Evolutionary conservation across 192 early-diverging fungal species (phyloP).

Genomic region (Entomortierella parvispora): DNA sequence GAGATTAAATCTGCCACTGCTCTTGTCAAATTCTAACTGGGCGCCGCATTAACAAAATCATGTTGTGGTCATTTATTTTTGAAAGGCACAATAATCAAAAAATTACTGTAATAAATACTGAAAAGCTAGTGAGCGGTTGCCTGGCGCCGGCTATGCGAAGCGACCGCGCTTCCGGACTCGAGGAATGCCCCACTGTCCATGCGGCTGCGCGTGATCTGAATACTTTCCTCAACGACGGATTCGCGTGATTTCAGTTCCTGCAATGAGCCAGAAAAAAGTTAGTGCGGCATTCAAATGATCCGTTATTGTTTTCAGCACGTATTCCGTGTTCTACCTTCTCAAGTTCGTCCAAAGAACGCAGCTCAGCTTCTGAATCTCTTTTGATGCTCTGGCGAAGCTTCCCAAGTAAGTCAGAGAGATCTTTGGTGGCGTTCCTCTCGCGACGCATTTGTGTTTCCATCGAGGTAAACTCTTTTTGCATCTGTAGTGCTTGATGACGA

Average conservation of each 20-base stretch:
- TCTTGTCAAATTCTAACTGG: no score
- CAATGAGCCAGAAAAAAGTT: neutral
- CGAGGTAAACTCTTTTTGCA: constrained; percentile 16
- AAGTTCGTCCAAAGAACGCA: constrained; percentile 11
- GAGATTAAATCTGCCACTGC: no score
- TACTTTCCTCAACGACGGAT: constrained; percentile 13
- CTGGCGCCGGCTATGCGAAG: no score
- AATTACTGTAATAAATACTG: no score
- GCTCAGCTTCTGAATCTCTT: constrained; percentile 14
- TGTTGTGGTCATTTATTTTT: no score
- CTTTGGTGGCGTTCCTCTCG: constrained; percentile 15
- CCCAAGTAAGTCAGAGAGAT: constrained; percentile 7
- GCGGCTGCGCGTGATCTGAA: constrained; percentile 9
- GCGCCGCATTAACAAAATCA: no score
- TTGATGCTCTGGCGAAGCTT: constrained; percentile 9
- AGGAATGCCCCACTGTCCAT: constrained; percentile 32
- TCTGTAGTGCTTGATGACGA: neutral
- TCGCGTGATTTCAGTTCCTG: constrained; percentile 30
- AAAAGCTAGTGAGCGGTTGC: no score
- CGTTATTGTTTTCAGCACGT: neutral
- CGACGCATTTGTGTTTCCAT: constrained; percentile 13
- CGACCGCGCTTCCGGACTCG: no score
- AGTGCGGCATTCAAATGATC: neutral
- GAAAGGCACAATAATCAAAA: no score
- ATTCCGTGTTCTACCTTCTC: constrained; percentile 8